Evolutionary conservation across 2,329 filamentous ascomycete species (phyloP).

Genomic region (Trematosphaeria pertusa): DNA sequence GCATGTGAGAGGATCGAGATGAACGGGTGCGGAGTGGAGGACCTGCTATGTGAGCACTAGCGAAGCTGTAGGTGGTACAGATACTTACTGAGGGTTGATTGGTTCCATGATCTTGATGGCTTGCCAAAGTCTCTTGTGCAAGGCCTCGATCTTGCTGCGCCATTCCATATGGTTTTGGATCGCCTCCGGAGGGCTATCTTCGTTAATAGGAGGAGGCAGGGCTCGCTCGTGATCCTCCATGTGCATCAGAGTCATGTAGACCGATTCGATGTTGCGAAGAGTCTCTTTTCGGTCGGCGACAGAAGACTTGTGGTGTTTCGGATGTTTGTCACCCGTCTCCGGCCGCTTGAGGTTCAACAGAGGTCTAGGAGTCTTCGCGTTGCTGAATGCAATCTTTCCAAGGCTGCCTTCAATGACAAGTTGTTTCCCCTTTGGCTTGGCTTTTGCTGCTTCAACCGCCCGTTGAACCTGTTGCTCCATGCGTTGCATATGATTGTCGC

Average conservation of each 20-base stretch:
- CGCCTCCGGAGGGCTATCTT: conserved; percentile 70
- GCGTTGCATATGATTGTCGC: conserved; percentile 96
- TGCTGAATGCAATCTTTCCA: conserved; percentile 98
- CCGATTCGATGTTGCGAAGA: conserved; percentile 83
- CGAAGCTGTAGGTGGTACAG: not conserved
- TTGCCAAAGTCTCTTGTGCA: conserved; percentile 83
- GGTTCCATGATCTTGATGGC: conserved; percentile 92
- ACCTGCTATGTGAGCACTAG: conserved; percentile 57
- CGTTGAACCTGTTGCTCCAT: conserved; percentile 99
- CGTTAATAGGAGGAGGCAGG: conserved; percentile 72
- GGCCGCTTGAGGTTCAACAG: conserved; percentile 92
- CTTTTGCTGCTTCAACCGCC: conserved; percentile 95
- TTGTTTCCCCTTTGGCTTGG: conserved; percentile 96
- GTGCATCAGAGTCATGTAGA: conserved; percentile 88
- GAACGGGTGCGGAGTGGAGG: conserved; percentile 80
- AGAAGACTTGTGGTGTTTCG: conserved; percentile 55
- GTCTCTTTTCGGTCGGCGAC: conserved; percentile 80
- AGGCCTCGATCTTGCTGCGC: conserved; percentile 71
- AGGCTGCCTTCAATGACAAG: conserved; percentile 94
- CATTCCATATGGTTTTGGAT: conserved; percentile 80
- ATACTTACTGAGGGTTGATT: conserved; percentile 66
- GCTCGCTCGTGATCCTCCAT: conserved; percentile 91
- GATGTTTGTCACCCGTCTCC: conserved; percentile 65
- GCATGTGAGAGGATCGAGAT: conserved; percentile 93
- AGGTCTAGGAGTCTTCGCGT: conserved; percentile 95